phyloP scores from a whole-genome alignment of 2,329 filamentous ascomycete genomes.

The Fusarium torulosum region DNA sequence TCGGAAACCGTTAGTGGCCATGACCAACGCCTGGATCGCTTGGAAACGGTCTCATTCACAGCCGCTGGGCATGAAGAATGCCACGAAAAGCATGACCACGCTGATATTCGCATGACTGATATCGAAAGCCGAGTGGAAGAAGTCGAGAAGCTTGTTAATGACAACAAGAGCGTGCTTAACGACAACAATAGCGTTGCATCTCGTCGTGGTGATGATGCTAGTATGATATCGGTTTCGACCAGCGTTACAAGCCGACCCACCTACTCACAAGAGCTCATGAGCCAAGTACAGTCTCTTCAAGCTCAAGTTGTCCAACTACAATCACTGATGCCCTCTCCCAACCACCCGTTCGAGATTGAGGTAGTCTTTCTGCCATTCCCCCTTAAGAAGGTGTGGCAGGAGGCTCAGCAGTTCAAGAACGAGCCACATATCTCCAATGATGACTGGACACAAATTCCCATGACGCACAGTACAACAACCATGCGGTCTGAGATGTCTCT shows the following conservation, averaged over 20 bases:
- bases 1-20: conserved; percentile 69
- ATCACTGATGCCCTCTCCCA: conserved; percentile 69
- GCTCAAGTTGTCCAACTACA: conserved; percentile 69
- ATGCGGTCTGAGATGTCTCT: conserved; percentile 63
- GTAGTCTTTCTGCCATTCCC: conserved; percentile 81
- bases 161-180: conserved; percentile 58
- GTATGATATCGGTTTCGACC: conserved; percentile 62
- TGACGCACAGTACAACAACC: conserved; percentile 59
- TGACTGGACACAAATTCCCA: conserved; percentile 68
- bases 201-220: conserved; percentile 59
- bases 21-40: conserved; percentile 72
- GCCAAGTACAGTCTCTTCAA: conserved; percentile 63
- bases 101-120: conserved; percentile 76
- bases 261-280: conserved; percentile 62
- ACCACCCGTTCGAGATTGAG: conserved; percentile 78
- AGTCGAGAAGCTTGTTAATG: conserved; percentile 66
- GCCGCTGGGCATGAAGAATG: conserved; percentile 76
- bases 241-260: conserved; percentile 55
- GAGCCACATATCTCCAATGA: conserved; percentile 57
- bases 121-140: conserved; percentile 74
- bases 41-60: conserved; percentile 79
- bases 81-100: conserved; percentile 73
- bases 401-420: conserved; percentile 61
- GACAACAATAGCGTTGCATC: conserved; percentile 60
- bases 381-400: conserved; percentile 68